A percentile compares a stretch with the other conserved stretches of the same genome.
Evolutionary conservation across 163 green algal species (phyloP).

Genomic region (Scenedesmus sp.): DNA sequence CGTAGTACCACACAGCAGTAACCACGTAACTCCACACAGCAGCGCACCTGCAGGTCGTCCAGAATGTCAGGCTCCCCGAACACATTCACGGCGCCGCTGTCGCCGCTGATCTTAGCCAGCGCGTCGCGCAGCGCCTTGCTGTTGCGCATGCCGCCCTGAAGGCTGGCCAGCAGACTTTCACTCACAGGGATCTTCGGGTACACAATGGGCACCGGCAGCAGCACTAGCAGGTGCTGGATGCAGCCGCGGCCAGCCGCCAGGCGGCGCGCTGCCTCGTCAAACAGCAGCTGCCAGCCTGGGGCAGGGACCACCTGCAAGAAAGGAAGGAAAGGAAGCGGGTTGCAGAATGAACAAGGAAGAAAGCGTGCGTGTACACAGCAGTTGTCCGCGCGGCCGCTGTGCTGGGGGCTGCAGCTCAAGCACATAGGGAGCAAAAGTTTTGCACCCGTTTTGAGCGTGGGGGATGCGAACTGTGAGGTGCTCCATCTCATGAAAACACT

Average conservation of each 20-base stretch:
- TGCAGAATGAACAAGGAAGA: too few species aligned
- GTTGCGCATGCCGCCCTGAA: slow-evolving; percentile 17
- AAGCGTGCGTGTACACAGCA: too few species aligned
- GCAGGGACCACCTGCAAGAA: slow-evolving; percentile 56
- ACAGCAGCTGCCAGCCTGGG: slow-evolving; percentile 45
- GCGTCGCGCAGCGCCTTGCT: slow-evolving; percentile 25
- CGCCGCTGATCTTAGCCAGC: background rate
- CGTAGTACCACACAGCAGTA: background rate
- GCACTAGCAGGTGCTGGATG: slow-evolving; percentile 72
- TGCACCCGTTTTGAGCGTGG: too few species aligned
- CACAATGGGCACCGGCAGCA: slow-evolving; percentile 78
- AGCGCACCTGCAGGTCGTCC: slow-evolving; percentile 59
- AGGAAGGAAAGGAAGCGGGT: background rate
- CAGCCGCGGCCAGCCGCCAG: slow-evolving; percentile 42
- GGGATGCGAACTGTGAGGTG: too few species aligned
- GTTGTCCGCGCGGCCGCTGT: too few species aligned
- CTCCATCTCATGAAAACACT: too few species aligned
- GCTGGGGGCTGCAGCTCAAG: too few species aligned
- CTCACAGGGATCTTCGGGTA: slow-evolving; percentile 71
- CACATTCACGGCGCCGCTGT: slow-evolving; percentile 14
- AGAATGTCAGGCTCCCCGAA: slow-evolving; percentile 64
- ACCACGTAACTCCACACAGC: too few species aligned
- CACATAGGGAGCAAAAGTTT: too few species aligned
- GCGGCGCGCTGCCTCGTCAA: slow-evolving; percentile 28
- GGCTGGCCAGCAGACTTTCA: slow-evolving; percentile 23